Evolutionary conservation across 805 yeast species (phyloP).

Genomic region (Schwanniomyces polymorphus): DNA sequence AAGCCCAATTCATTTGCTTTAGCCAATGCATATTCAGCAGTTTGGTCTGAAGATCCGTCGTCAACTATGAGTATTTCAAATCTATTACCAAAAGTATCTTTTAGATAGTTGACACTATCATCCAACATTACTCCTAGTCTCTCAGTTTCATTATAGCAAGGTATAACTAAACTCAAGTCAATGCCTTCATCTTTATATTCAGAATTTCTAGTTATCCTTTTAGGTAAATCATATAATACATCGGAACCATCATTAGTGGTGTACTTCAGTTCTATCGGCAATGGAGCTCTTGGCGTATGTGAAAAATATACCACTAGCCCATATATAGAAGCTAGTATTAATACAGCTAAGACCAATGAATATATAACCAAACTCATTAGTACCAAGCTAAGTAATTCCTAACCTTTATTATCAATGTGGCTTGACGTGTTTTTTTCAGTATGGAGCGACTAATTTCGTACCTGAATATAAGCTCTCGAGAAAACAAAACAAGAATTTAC

Average conservation of each 20-base stretch:
- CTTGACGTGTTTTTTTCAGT: neutral
- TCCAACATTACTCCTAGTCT: constrained; percentile 71
- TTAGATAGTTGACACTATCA: constrained; percentile 62
- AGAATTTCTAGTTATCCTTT: constrained; percentile 23
- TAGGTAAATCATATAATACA: constrained; percentile 30
- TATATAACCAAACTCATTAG: constrained; percentile 1
- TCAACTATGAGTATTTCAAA: constrained; percentile 88
- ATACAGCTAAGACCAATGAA: neutral
- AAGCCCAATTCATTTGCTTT: constrained; percentile 52
- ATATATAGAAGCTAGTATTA: constrained; percentile 28
- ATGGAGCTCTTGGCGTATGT: constrained; percentile 62
- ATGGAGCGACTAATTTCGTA: neutral
- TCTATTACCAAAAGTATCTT: constrained; percentile 25
- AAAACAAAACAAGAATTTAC: neutral
- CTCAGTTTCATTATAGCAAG: constrained; percentile 86
- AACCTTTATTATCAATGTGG: neutral
- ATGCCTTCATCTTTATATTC: constrained; percentile 33
- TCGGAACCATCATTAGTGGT: constrained; percentile 44
- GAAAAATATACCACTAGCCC: constrained; percentile 48
- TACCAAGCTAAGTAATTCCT: neutral
- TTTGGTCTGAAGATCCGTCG: constrained; percentile 87
- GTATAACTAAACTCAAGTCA: constrained; percentile 76
- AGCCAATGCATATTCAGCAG: constrained; percentile 68
- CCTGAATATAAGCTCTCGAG: neutral
- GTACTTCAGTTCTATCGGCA: constrained; percentile 53